A percentile compares a stretch with the other conserved stretches of the same genome.
phyloP scores from a whole-genome alignment of 805 yeast species.

The Wickerhamiella kurtzmanii region DNA sequence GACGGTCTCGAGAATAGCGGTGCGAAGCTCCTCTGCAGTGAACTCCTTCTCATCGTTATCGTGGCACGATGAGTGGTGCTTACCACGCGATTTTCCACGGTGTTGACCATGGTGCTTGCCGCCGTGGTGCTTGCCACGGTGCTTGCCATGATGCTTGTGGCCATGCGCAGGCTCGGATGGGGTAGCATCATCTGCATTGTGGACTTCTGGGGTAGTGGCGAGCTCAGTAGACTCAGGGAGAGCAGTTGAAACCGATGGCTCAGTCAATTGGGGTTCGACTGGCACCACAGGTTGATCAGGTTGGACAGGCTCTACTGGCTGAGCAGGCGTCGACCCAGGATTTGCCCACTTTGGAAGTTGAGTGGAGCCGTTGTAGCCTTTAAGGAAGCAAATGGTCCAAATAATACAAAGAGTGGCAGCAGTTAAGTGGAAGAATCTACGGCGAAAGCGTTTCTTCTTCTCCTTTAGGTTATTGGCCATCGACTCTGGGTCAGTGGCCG shows the following conservation, averaged over 20 bases:
- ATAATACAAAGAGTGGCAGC: too few relatives aligned
- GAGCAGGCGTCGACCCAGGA: too few relatives aligned
- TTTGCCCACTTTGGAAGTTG: too few relatives aligned
- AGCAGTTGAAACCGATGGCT: background rate
- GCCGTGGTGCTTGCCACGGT: background rate
- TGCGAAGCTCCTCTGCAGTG: slow-evolving; percentile 3
- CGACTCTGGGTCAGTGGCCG: background rate
- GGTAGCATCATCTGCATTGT: slow-evolving; percentile 1
- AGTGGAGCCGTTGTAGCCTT: too few relatives aligned
- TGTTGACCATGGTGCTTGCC: background rate
- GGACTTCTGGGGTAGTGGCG: background rate
- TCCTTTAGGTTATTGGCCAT: background rate
- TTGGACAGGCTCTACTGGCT: too few relatives aligned
- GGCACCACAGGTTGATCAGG: too few relatives aligned
- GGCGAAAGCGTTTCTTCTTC: background rate
- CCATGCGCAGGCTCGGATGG: slow-evolving; percentile 1
- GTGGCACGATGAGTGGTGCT: background rate
- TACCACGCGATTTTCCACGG: background rate
- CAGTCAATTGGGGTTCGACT: too few relatives aligned
- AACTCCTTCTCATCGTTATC: background rate
- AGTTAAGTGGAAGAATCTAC: background rate
- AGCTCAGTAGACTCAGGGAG: background rate
- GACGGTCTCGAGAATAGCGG: slow-evolving; percentile 4
- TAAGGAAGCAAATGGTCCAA: too few relatives aligned
- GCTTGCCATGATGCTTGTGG: slow-evolving; percentile 1